Percentiles rank a stretch among this genome's conserved stretches.
These are phyloP conservation scores for Arthrobotrys sinensis DNA, from an alignment of 2,329 filamentous ascomycete species.

Conservation along the genomic window DNA sequence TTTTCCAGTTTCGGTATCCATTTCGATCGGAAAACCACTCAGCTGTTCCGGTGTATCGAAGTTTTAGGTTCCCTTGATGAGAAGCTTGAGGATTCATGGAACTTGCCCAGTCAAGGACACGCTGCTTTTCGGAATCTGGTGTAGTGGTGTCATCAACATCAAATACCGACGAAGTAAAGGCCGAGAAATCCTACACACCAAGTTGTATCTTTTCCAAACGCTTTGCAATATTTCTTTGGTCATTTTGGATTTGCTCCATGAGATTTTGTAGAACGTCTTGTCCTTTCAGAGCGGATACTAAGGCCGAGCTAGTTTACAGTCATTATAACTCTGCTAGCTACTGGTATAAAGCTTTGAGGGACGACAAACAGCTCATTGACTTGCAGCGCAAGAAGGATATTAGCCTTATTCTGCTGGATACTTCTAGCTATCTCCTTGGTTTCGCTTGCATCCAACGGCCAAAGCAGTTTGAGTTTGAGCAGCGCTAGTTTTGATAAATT, in stretches of 20 bases:
- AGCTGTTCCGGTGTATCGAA: constrained; percentile 10
- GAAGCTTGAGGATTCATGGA: background rate
- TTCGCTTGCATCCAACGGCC: background rate
- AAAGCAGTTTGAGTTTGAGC: background rate
- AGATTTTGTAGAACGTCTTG: background rate
- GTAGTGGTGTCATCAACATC: background rate
- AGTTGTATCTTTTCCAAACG: background rate
- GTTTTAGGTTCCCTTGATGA: background rate
- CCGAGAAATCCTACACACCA: background rate
- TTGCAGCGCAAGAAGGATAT: background rate
- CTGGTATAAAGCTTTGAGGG: background rate
- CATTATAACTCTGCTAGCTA: background rate
- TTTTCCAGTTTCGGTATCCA: constrained; percentile 9
- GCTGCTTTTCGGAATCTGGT: background rate
- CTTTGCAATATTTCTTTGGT: background rate
- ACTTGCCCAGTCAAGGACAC: constrained; percentile 1
- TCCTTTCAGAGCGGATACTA: constrained; percentile 4
- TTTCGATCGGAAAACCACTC: background rate
- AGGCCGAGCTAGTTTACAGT: background rate
- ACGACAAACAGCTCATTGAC: background rate
- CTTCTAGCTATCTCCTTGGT: background rate
- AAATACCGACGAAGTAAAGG: background rate
- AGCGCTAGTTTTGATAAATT: background rate
- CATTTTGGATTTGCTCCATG: background rate
- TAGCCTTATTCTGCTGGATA: background rate